Conservation (phyloP, 306 rosid species). For the Aeschynomene evenia region DNA sequence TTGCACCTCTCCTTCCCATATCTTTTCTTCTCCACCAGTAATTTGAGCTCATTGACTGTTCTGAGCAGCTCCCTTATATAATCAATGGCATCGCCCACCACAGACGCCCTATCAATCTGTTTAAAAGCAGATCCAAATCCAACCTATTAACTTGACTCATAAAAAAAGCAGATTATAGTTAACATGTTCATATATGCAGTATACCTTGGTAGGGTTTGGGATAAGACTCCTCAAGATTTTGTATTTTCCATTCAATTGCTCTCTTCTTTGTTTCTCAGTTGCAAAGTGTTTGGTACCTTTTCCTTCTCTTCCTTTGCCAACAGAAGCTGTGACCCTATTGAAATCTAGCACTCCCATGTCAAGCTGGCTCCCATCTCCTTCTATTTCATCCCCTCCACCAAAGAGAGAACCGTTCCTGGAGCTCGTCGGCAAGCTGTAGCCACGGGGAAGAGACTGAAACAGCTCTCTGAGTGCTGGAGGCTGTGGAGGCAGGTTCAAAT, state of each 20-base stretch:
- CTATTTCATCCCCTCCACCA: conserved; percentile 63
- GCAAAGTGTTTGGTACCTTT: conserved; percentile 60
- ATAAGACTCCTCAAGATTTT: conserved; percentile 51
- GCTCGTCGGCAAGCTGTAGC: conserved; percentile 59
- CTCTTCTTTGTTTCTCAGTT: conserved; percentile 78
- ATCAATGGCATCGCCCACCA: conserved; percentile 82
- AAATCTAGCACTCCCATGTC: conserved; percentile 78
- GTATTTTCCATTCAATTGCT: conserved; percentile 63
- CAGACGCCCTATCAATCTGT: conserved; percentile 81
- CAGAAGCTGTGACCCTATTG: conserved; percentile 49
- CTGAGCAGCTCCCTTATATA: conserved; percentile 75
- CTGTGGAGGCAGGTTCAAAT: conserved; percentile 82
- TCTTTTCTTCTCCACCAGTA: conserved; percentile 77
- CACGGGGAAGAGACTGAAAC: conserved; percentile 70
- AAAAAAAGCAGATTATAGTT: neutral
- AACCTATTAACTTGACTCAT: conserved; percentile 11
- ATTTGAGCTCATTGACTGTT: conserved; percentile 67
- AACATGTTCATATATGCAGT: neutral
- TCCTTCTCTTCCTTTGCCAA: conserved; percentile 55
- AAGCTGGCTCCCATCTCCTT: conserved; percentile 58
- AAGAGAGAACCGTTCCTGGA: conserved; percentile 62
- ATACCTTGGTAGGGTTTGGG: conserved; percentile 81
- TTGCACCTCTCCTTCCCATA: conserved; percentile 65
- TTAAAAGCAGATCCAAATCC: conserved; percentile 17
- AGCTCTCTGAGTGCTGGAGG: conserved; percentile 73